These are phyloP conservation scores for Bauhinia variegata DNA, from an alignment of 306 rosid genomes.

Conservation along the genomic window DNA sequence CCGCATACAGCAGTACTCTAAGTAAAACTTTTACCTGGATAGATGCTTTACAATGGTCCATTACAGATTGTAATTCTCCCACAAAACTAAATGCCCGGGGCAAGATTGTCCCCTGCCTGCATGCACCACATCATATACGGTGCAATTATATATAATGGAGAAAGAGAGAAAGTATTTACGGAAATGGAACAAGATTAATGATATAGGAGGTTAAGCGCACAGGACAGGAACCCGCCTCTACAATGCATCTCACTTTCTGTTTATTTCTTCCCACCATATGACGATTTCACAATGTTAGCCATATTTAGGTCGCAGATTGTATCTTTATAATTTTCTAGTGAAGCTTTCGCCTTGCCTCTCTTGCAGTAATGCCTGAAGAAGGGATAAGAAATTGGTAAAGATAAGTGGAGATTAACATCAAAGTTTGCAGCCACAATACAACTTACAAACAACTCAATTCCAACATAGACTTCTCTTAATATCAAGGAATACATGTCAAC, in stretches of 20 bases:
- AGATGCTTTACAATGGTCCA: conserved; percentile 79
- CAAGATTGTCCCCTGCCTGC: conserved; percentile 86
- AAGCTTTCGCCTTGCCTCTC: conserved; percentile 74
- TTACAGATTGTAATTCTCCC: conserved; percentile 59
- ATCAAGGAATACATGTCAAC: too few relatives aligned
- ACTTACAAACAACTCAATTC: conserved; percentile 3
- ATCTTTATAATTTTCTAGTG: conserved; percentile 61
- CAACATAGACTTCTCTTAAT: conserved; percentile 18
- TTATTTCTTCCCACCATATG: conserved; percentile 64
- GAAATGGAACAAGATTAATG: too few relatives aligned
- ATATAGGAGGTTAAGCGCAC: neutral
- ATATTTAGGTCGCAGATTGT: conserved; percentile 68
- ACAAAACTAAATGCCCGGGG: conserved; percentile 76
- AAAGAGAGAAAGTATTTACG: neutral
- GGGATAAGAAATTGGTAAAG: conserved; percentile 12
- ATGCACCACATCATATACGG: conserved; percentile 32
- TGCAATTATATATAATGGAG: too few relatives aligned
- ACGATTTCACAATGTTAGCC: conserved; percentile 59
- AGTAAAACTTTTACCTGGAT: conserved; percentile 53
- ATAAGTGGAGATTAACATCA: conserved; percentile 29
- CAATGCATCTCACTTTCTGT: conserved; percentile 74
- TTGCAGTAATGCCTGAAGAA: conserved; percentile 80
- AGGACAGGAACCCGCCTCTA: conserved; percentile 63
- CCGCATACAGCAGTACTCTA: conserved; percentile 13
- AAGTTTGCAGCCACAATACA: conserved; percentile 24